Evolutionary conservation across 352 stramenopile species (phyloP).

Genomic region (Pythium apleroticum): DNA sequence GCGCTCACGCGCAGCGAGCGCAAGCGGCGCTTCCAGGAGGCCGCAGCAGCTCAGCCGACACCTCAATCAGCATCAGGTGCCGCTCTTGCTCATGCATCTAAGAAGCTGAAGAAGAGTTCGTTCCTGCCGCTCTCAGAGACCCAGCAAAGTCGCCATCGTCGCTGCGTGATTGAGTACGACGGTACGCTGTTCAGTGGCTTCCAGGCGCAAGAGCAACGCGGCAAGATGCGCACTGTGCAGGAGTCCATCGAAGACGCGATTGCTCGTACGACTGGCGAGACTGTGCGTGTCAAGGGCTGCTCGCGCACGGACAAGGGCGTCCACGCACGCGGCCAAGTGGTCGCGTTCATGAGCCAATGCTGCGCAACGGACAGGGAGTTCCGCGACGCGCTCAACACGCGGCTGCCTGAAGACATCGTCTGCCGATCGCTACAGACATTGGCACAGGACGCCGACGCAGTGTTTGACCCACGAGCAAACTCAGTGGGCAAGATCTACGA

Average conservation of each 20-base stretch:
- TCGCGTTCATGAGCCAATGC: constrained; percentile 87
- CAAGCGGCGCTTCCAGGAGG: constrained; percentile 23
- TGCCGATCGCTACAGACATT: constrained; percentile 35
- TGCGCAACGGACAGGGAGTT: constrained; percentile 41
- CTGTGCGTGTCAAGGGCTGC: constrained; percentile 79
- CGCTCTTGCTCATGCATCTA: not conserved
- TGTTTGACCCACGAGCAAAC: constrained; percentile 55
- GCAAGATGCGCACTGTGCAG: constrained; percentile 61
- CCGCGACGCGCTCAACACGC: constrained; percentile 71
- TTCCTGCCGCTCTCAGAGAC: constrained; percentile 41
- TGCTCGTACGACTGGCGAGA: constrained; percentile 64
- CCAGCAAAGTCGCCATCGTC: constrained; percentile 19
- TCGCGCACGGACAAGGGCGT: constrained; percentile 93
- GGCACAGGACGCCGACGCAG: constrained; percentile 11
- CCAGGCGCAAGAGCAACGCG: constrained; percentile 71
- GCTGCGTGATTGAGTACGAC: constrained; percentile 73
- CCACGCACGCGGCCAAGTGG: constrained; percentile 88
- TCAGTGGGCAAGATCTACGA: constrained; percentile 65
- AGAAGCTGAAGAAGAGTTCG: constrained; percentile 29
- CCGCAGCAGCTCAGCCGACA: not conserved
- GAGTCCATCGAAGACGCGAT: constrained; percentile 72
- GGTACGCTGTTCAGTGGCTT: constrained; percentile 75
- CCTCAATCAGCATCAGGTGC: not conserved
- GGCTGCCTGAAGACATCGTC: constrained; percentile 60
- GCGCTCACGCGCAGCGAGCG: constrained; percentile 22